Evolutionary conservation across 805 yeast species (phyloP).

Genomic region (Zygosaccharomyces gambellarensis): DNA sequence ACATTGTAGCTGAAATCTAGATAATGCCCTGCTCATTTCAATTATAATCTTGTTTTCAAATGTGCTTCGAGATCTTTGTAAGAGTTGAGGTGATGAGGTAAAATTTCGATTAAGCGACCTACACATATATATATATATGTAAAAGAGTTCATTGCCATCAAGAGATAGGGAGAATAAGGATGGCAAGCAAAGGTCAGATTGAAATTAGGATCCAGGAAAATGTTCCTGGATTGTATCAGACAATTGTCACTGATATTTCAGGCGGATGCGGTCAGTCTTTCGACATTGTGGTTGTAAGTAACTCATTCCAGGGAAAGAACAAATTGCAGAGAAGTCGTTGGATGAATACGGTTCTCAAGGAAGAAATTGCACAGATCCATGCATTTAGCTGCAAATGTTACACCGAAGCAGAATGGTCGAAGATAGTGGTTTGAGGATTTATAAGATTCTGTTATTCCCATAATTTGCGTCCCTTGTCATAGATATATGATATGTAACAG

Average conservation of each 20-base stretch:
- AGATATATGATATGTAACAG: neutral
- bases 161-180: neutral
- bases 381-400: conserved; percentile 93
- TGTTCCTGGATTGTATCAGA: conserved; percentile 31
- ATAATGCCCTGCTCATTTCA: conserved; percentile 24
- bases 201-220: conserved; percentile 23
- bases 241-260: conserved; percentile 40
- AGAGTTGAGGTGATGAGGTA: neutral
- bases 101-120: neutral
- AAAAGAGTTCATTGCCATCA: neutral
- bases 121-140: neutral
- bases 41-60: neutral
- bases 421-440: conserved; percentile 22
- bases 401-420: conserved; percentile 84
- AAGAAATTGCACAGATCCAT: conserved; percentile 83
- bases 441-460: neutral
- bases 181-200: conserved; percentile 19
- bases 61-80: neutral
- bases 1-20: conserved; percentile 37
- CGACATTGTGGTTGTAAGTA: conserved; percentile 80
- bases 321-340: conserved; percentile 80
- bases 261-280: conserved; percentile 99
- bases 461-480: neutral
- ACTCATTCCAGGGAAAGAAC: conserved; percentile 71
- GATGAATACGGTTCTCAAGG: conserved; percentile 73